phyloP scores from a whole-genome alignment of 2,329 filamentous ascomycete species.

The Colletotrichum shisoi region DNA sequence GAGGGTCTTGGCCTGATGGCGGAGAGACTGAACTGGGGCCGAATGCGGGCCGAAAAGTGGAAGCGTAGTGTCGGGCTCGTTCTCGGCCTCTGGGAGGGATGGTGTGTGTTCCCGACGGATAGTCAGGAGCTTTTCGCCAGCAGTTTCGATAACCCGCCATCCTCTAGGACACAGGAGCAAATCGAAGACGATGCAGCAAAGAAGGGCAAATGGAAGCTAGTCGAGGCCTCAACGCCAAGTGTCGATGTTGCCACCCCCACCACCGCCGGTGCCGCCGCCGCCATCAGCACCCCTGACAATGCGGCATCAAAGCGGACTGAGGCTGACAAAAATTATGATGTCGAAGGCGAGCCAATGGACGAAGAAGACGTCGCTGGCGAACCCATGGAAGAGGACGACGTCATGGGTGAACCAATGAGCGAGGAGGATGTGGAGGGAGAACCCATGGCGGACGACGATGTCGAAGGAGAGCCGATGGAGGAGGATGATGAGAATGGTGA shows the following conservation, averaged over 20 bases:
- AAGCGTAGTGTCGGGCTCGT: slow-evolving; percentile 76
- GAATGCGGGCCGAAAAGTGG: slow-evolving; percentile 84
- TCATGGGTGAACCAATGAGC: slow-evolving; percentile 52
- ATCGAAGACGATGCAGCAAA: slow-evolving; percentile 46
- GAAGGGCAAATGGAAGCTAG: slow-evolving; percentile 60
- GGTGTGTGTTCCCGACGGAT: slow-evolving; percentile 76
- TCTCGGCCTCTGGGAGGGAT: slow-evolving; percentile 74
- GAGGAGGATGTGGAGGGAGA: slow-evolving; percentile 53
- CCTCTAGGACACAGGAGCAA: slow-evolving; percentile 45
- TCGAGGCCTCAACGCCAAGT: slow-evolving; percentile 50
- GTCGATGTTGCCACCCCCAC: slow-evolving; percentile 22
- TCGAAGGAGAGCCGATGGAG: slow-evolving; percentile 57
- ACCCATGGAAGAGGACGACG: slow-evolving; percentile 54
- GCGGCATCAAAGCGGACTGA: slow-evolving; percentile 33
- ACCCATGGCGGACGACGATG: slow-evolving; percentile 57
- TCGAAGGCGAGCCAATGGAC: slow-evolving; percentile 51
- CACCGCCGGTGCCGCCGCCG: too few relatives aligned
- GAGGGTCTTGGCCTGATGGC: slow-evolving; percentile 77
- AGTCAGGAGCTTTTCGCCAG: slow-evolving; percentile 75
- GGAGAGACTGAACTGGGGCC: slow-evolving; percentile 77
- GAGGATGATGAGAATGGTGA: slow-evolving; percentile 48
- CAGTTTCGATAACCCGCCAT: slow-evolving; percentile 75
- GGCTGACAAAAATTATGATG: slow-evolving; percentile 49
- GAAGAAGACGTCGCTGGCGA: slow-evolving; percentile 60
- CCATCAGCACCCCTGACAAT: neutral